A percentile compares a stretch with the other conserved stretches of the same genome.
phyloP scores from a whole-genome alignment of 2,329 filamentous ascomycete genomes.

The Penicillium sclerotiorum region DNA sequence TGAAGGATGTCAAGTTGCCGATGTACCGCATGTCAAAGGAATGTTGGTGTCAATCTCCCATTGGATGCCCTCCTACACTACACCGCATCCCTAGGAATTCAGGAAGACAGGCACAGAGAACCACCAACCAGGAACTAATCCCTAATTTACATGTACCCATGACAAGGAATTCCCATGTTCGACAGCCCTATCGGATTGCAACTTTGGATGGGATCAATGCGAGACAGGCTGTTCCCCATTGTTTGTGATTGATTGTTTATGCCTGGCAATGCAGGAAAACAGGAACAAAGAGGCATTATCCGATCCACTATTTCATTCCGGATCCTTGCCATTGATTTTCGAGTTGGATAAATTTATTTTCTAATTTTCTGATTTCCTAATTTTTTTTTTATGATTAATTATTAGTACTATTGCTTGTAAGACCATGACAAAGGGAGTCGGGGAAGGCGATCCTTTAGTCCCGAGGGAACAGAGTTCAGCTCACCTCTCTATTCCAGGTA shows the following conservation, averaged over 20 bases:
- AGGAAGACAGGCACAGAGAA: too few species aligned
- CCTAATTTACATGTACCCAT: too few species aligned
- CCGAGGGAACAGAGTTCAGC: constrained; percentile 13
- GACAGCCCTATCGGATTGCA: neutral
- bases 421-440: too few species aligned
- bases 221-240: constrained; percentile 16
- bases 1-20: neutral
- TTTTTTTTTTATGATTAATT: too few species aligned
- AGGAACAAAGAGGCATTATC: constrained; percentile 1
- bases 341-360: neutral
- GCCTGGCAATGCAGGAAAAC: constrained; percentile 5
- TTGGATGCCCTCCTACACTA: constrained; percentile 6
- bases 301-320: constrained; percentile 4
- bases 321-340: constrained; percentile 1
- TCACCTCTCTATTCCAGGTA: constrained; percentile 14
- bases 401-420: too few species aligned
- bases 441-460: constrained; percentile 18
- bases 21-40: constrained; percentile 1
- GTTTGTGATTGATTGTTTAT: constrained; percentile 18
- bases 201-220: constrained; percentile 15
- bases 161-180: too few species aligned
- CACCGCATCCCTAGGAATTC: constrained; percentile 5
- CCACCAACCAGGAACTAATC: too few species aligned
- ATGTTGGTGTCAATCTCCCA: constrained; percentile 2
- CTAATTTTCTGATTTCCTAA: neutral